phyloP scores from a whole-genome alignment of 1,284 basidiomycete species.

The Coniferiporia weirii region DNA sequence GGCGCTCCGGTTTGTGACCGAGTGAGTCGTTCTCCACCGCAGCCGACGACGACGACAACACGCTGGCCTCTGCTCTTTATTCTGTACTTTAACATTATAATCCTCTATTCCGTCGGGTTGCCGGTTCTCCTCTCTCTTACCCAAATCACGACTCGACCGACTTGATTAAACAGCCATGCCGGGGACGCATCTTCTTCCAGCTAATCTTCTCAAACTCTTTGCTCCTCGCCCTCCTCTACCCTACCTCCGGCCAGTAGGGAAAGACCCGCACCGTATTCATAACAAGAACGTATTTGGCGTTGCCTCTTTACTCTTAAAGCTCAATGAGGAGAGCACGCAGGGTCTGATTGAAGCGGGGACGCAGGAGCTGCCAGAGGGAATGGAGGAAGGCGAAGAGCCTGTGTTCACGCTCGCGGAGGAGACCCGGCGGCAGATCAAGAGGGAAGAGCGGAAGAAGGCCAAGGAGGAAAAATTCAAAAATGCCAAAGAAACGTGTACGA shows the following conservation, averaged over 20 bases:
- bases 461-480: slow-evolving; percentile 75
- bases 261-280: slow-evolving; percentile 71
- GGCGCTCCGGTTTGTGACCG: not conserved
- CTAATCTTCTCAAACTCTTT: slow-evolving; percentile 92
- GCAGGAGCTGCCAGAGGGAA: slow-evolving; percentile 41
- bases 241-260: slow-evolving; percentile 79
- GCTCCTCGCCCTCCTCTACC: slow-evolving; percentile 85
- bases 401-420: slow-evolving; percentile 74
- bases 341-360: slow-evolving; percentile 54
- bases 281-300: slow-evolving; percentile 73
- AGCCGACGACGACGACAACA: not conserved
- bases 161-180: slow-evolving; percentile 45
- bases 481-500: slow-evolving; percentile 80
- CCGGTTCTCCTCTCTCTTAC: not conserved
- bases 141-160: not conserved
- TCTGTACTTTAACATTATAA: not conserved
- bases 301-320: slow-evolving; percentile 60
- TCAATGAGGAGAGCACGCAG: slow-evolving; percentile 74
- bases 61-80: not conserved
- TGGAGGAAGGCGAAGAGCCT: slow-evolving; percentile 80
- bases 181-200: slow-evolving; percentile 84
- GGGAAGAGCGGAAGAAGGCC: slow-evolving; percentile 78
- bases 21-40: not conserved
- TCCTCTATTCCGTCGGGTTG: not conserved
- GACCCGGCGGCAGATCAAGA: slow-evolving; percentile 67